Evolutionary conservation across 2,329 filamentous ascomycete genomes (phyloP).

Genomic region (Fusarium buxicola): DNA sequence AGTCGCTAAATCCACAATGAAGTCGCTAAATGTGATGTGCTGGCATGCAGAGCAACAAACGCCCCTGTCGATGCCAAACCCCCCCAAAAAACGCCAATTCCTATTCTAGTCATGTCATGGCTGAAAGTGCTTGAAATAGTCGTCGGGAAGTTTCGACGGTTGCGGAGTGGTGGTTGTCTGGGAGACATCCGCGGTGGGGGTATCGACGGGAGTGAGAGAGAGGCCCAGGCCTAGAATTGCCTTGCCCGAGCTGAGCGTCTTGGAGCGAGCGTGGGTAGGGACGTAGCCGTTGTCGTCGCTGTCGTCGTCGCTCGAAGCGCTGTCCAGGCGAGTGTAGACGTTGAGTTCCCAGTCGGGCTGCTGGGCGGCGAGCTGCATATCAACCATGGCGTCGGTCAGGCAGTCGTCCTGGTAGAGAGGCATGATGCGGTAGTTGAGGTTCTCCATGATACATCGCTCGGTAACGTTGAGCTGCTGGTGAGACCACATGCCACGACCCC

Average conservation of each 20-base stretch:
- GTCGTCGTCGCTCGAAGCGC: constrained; percentile 45
- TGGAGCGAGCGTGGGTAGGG: constrained; percentile 51
- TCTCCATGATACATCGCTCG: constrained; percentile 73
- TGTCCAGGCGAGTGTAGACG: constrained; percentile 48
- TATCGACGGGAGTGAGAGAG: constrained; percentile 44
- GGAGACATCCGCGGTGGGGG: constrained; percentile 31
- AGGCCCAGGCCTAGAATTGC: constrained; percentile 41
- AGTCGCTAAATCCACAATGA: constrained; percentile 31
- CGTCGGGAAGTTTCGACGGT: constrained; percentile 33
- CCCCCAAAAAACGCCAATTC: constrained; percentile 37
- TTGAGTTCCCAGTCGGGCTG: constrained; percentile 45
- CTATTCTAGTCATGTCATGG: constrained; percentile 29
- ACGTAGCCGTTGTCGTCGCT: constrained; percentile 45
- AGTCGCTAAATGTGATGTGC: constrained; percentile 40
- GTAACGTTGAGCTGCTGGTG: constrained; percentile 72
- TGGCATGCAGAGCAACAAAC: constrained; percentile 40
- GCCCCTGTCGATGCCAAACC: constrained; percentile 34
- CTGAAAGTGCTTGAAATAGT: constrained; percentile 44
- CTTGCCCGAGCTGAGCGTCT: constrained; percentile 47
- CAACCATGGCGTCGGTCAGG: constrained; percentile 69
- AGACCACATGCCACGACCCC: constrained; percentile 69
- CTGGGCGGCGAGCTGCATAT: constrained; percentile 70
- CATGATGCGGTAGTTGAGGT: constrained; percentile 71
- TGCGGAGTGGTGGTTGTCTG: constrained; percentile 36
- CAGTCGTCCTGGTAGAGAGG: constrained; percentile 68